A percentile compares a stretch with the other conserved stretches of the same genome.
Conservation (phyloP, 2,329 filamentous ascomycete species). For the Calonectria multiphialidica region DNA sequence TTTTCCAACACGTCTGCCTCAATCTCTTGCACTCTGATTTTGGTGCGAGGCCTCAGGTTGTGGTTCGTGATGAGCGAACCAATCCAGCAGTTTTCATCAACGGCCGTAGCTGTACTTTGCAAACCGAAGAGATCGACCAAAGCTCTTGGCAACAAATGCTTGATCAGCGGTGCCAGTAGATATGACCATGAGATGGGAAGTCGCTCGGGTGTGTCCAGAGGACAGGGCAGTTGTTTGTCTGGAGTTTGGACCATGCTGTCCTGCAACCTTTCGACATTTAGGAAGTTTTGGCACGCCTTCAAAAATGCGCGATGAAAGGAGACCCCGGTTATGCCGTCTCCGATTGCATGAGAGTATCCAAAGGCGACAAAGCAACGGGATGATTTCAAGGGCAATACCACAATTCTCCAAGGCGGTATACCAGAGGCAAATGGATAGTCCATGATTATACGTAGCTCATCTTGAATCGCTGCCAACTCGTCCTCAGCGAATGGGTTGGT, state of each 20-base stretch:
- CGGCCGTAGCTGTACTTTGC: slow-evolving; percentile 19
- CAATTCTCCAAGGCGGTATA: slow-evolving; percentile 39
- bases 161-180: slow-evolving; percentile 33
- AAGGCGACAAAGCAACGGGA: slow-evolving; percentile 36
- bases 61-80: slow-evolving; percentile 29
- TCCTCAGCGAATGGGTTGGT: neutral
- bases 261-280: neutral
- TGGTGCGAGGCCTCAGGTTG: slow-evolving; percentile 22
- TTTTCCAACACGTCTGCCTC: slow-evolving; percentile 21
- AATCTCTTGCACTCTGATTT: slow-evolving; percentile 32
- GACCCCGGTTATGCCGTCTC: slow-evolving; percentile 37
- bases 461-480: neutral
- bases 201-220: slow-evolving; percentile 40
- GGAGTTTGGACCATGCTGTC: slow-evolving; percentile 10
- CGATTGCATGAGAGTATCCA: slow-evolving; percentile 39
- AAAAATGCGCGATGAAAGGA: slow-evolving; percentile 40
- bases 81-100: slow-evolving; percentile 36
- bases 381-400: slow-evolving; percentile 24
- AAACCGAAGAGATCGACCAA: slow-evolving; percentile 31
- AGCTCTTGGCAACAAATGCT: slow-evolving; percentile 25
- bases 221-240: slow-evolving; percentile 17
- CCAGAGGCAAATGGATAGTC: slow-evolving; percentile 19
- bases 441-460: neutral
- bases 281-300: neutral
- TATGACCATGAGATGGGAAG: slow-evolving; percentile 41